These are phyloP conservation scores for Zarea fungicola DNA, from an alignment of 2,329 filamentous ascomycete genomes.

Conservation along the genomic window DNA sequence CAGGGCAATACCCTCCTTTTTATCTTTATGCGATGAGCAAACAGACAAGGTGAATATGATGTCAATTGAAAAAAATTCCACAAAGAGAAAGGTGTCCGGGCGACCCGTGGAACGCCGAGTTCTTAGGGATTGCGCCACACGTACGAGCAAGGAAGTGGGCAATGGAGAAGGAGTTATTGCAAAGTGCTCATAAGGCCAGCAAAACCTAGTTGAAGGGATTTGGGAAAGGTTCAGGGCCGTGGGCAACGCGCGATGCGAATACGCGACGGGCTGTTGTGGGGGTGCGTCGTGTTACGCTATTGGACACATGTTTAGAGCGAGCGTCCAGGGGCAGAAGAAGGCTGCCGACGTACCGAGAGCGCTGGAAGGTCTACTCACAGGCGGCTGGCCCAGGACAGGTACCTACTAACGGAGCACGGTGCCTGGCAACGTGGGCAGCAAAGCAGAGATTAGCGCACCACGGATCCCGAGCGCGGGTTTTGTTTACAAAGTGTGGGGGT, in stretches of 20 bases:
- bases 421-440: no score
- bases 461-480: conserved; percentile 5
- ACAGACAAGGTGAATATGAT: background rate
- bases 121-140: conserved; percentile 7
- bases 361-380: background rate
- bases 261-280: conserved; percentile 1
- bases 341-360: background rate
- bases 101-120: conserved; percentile 11
- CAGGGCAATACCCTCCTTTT: background rate
- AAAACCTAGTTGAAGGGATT: no score
- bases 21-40: background rate
- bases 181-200: no score
- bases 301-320: background rate
- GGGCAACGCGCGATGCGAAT: conserved; percentile 12
- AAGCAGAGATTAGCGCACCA: background rate
- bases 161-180: background rate
- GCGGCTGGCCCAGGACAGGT: background rate
- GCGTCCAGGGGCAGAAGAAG: background rate
- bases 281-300: conserved; percentile 5
- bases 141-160: conserved; percentile 9
- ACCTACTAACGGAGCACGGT: no score
- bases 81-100: background rate
- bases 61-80: background rate
- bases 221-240: background rate
- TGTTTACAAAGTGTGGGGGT: conserved; percentile 3